phyloP scores from a whole-genome alignment of 495 filamentous ascomycete genomes.

The Clohesyomyces aquaticus region DNA sequence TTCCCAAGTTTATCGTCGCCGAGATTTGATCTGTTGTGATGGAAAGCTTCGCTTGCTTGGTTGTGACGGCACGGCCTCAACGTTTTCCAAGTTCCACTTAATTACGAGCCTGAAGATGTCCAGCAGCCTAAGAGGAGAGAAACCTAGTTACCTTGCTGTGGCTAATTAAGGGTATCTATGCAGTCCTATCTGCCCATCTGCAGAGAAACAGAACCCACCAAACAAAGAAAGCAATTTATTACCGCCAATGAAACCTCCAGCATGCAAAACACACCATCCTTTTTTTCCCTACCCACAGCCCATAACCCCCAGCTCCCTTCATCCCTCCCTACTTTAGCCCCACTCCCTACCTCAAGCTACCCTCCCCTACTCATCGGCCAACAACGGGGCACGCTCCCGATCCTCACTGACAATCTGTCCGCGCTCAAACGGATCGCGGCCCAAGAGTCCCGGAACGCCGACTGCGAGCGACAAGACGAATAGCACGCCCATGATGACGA shows the following conservation, averaged over 20 bases:
- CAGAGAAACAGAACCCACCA: background rate
- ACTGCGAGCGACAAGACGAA: conserved; percentile 66
- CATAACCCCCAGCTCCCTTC: conserved; percentile 2
- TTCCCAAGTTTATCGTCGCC: too few relatives aligned
- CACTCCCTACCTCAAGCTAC: background rate
- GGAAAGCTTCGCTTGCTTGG: too few relatives aligned
- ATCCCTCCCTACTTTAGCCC: background rate
- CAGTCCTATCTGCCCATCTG: background rate
- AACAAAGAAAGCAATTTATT: background rate
- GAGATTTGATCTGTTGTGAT: too few relatives aligned
- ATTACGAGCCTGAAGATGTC: too few relatives aligned
- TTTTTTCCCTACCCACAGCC: background rate
- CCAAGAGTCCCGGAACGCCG: conserved; percentile 65
- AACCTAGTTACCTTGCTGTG: background rate
- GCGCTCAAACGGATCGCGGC: conserved; percentile 54
- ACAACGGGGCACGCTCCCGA: conserved; percentile 52
- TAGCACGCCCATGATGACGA: conserved; percentile 76
- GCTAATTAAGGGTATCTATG: background rate
- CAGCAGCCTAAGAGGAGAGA: too few relatives aligned
- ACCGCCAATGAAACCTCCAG: background rate
- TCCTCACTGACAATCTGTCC: conserved; percentile 45
- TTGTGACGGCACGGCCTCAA: too few relatives aligned
- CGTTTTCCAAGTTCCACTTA: too few relatives aligned
- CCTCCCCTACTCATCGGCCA: conserved; percentile 41
- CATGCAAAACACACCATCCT: too few relatives aligned